phyloP scores from a whole-genome alignment of 2,329 filamentous ascomycete species.

The Apiospora kogelbergensis region DNA sequence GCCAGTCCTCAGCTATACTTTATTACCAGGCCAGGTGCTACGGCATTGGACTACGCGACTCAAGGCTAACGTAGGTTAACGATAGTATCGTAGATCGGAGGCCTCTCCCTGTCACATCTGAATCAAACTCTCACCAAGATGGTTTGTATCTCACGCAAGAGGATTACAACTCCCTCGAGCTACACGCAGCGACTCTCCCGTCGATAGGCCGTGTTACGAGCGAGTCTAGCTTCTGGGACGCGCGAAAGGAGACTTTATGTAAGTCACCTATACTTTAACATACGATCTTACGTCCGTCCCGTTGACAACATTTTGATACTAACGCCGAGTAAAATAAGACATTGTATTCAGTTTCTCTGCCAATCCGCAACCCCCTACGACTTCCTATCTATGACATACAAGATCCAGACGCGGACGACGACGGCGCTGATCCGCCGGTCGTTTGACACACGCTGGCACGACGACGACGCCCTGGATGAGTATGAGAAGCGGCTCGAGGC shows the following conservation, averaged over 20 bases:
- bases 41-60: background rate
- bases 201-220: conserved; percentile 27
- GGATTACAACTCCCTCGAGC: conserved; percentile 26
- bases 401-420: conserved; percentile 36
- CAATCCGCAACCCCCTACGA: conserved; percentile 46
- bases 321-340: conserved; percentile 26
- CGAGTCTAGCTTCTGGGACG: conserved; percentile 31
- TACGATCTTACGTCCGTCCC: background rate
- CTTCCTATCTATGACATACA: conserved; percentile 47
- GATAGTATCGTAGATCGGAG: conserved; percentile 28
- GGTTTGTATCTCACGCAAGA: conserved; percentile 26
- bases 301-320: conserved; percentile 6
- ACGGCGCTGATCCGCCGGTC: conserved; percentile 44
- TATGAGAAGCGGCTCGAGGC: conserved; percentile 46
- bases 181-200: conserved; percentile 28
- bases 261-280: conserved; percentile 14
- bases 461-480: conserved; percentile 43
- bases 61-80: background rate
- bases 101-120: conserved; percentile 13
- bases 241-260: conserved; percentile 28
- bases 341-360: conserved; percentile 46
- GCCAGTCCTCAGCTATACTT: background rate
- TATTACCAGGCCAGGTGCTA: background rate
- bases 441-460: conserved; percentile 41
- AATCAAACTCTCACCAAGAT: conserved; percentile 20